Conservation (phyloP, 176 grass and related monocot genomes). For the Aegilops tauschii region DNA sequence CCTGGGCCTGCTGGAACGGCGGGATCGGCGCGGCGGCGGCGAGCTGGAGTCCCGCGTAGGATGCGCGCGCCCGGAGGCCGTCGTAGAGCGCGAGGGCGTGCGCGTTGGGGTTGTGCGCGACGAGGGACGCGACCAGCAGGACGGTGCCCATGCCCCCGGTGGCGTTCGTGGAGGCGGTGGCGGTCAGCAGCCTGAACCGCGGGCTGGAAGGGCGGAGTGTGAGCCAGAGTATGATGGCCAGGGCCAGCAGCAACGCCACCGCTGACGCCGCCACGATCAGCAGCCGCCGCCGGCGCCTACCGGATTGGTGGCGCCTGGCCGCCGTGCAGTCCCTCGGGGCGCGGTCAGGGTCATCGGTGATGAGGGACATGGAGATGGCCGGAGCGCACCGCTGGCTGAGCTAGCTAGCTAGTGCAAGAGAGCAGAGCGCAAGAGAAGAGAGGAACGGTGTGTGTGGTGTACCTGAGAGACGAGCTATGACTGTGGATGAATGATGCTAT, state of each 20-base stretch:
- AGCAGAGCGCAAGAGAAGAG: no score
- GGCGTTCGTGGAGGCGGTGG: neutral
- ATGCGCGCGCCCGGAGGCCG: slow-evolving; percentile 35
- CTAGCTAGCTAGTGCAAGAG: no score
- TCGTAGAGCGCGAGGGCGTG: slow-evolving; percentile 58
- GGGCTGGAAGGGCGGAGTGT: slow-evolving; percentile 53
- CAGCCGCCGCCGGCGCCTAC: neutral
- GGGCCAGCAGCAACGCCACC: slow-evolving; percentile 34
- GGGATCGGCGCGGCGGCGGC: slow-evolving; percentile 20
- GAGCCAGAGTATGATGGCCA: slow-evolving; percentile 64
- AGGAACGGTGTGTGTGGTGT: neutral
- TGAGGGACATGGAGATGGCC: slow-evolving; percentile 24
- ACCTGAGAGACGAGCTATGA: no score
- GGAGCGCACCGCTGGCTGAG: no score
- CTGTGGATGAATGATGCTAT: no score
- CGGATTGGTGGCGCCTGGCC: neutral
- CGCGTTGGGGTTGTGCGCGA: slow-evolving; percentile 62
- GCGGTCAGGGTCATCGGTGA: slow-evolving; percentile 30
- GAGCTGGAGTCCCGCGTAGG: slow-evolving; percentile 45
- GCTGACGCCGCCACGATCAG: slow-evolving; percentile 25
- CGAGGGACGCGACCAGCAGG: slow-evolving; percentile 43
- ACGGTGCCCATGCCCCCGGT: neutral
- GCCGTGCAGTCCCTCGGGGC: slow-evolving; percentile 29
- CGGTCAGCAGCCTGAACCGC: slow-evolving; percentile 51
- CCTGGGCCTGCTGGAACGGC: slow-evolving; percentile 42